Base-by-base conservation (phyloP, 2,329 filamentous ascomycete species). In the Aspergillus aculeatus region DNA sequence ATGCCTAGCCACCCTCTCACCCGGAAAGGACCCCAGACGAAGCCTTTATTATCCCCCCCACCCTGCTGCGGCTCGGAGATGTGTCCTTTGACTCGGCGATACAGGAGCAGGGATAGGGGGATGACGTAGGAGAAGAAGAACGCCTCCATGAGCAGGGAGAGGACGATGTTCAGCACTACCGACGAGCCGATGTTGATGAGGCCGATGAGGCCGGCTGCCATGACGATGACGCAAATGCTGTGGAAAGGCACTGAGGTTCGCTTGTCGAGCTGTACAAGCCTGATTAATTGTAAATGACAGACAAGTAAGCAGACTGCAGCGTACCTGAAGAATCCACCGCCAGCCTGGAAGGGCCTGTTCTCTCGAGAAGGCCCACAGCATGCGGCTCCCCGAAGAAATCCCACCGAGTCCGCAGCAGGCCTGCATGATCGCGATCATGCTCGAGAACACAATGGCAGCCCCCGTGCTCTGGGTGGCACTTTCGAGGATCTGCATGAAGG, bases 141-240 rank as follows among this genome's bases (percentile, higher is more conserved):
- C 1, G 78, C 76, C 12, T 75, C 75, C 38, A 80, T 72, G 2
- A 76, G 76, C 24, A 84, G 74, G 1, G 80, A 82, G 3, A 79
- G 73, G 59, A 84, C 77, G 61, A 77, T 79, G 66, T 82, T 81
- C 67, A 83, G 79, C 10, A 81, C 82, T 14, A 78, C 73, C 2
- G 74, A 62, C 6, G 79, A 82, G 12, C 80, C 81, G 50, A 84
- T 78, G 68, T 82, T 83, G 71, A 84, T 83, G 23, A 82, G 69
- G 1, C 76, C 76, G 14, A 82, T 68, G 4, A 82, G 69, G 2
- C 60, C 62, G 11, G 62, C 48, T 9, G 71, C 63, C 12, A 72
- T 71, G 4, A 69, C 31, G 2, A 69, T 31, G 21, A 75, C 63
- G 71, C 67, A 70, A 2, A 67, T 58, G 2, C 47, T 59, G 44